Evolutionary conservation across 1,284 basidiomycete genomes (phyloP).

Genomic region (Cutaneotrichosporon cyanovorans): DNA sequence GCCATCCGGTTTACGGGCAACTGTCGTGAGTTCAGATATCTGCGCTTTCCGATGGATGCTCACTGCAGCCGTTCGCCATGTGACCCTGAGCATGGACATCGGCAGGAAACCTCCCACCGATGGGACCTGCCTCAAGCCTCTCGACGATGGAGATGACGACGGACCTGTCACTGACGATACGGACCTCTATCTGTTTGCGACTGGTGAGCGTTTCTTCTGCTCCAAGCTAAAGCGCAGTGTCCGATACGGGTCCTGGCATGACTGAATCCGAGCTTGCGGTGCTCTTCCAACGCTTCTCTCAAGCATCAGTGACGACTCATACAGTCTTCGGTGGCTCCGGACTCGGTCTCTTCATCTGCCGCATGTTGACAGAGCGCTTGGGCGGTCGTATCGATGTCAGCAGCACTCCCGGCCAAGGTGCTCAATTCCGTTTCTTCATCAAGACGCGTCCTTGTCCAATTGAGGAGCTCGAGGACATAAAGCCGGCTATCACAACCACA

Average conservation of each 20-base stretch:
- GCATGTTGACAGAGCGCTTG: slow-evolving; percentile 25
- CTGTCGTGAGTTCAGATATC: slow-evolving; percentile 1
- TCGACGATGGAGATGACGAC: background rate
- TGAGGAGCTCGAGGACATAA: background rate
- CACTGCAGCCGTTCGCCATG: background rate
- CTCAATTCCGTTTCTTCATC: slow-evolving; percentile 46
- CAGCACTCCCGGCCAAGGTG: slow-evolving; percentile 21
- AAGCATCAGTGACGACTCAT: slow-evolving; percentile 22
- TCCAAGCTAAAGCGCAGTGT: slow-evolving; percentile 1
- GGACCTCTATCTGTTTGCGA: slow-evolving; percentile 15
- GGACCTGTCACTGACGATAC: background rate
- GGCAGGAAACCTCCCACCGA: slow-evolving; percentile 13
- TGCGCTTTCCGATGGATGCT: background rate
- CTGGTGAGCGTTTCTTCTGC: background rate
- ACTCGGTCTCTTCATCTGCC: slow-evolving; percentile 28
- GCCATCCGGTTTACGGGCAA: slow-evolving; percentile 21
- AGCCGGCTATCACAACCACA: background rate
- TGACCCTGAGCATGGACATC: slow-evolving; percentile 17
- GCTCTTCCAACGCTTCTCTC: slow-evolving; percentile 28
- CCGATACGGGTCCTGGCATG: slow-evolving; percentile 29
- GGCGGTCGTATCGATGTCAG: slow-evolving; percentile 26
- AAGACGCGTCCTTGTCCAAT: background rate
- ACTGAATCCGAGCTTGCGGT: slow-evolving; percentile 18
- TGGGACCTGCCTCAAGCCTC: slow-evolving; percentile 15
- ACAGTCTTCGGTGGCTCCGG: slow-evolving; percentile 30